phyloP scores from a whole-genome alignment of 805 yeast species.

The Candida maris region DNA sequence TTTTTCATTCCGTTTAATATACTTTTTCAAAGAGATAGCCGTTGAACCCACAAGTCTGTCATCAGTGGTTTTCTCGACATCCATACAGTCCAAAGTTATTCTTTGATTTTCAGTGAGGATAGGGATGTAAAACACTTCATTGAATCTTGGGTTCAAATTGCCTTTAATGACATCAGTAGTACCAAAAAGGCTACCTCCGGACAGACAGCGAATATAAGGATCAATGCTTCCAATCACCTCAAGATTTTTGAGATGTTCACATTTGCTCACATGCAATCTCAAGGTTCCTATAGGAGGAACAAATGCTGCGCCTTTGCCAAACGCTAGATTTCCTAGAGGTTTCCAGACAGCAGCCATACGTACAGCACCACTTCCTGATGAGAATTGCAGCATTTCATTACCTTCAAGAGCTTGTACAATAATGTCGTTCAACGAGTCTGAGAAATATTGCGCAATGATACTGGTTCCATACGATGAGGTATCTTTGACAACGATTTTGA shows the following conservation, averaged over 20 bases:
- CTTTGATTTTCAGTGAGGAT: constrained; percentile 58
- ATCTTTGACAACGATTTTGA: constrained; percentile 60
- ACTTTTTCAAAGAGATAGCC: constrained; percentile 46
- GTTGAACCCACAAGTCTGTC: constrained; percentile 64
- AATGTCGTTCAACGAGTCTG: constrained; percentile 52
- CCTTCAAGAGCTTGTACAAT: constrained; percentile 47
- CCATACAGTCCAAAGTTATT: constrained; percentile 56
- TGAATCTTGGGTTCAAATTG: constrained; percentile 54
- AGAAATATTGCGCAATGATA: constrained; percentile 50
- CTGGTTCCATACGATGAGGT: constrained; percentile 47
- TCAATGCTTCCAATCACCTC: constrained; percentile 72
- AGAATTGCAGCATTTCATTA: constrained; percentile 45
- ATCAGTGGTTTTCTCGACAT: constrained; percentile 57
- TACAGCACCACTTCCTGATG: constrained; percentile 50
- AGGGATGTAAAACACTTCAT: constrained; percentile 58
- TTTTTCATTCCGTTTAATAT: constrained; percentile 43
- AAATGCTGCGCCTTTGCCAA: constrained; percentile 36
- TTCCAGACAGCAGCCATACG: constrained; percentile 64
- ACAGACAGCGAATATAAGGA: constrained; percentile 61
- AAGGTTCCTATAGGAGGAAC: constrained; percentile 66
- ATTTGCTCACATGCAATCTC: constrained; percentile 55
- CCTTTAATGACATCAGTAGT: constrained; percentile 53
- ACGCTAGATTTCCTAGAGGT: constrained; percentile 56
- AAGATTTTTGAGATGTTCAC: constrained; percentile 48
- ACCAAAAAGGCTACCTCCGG: constrained; percentile 56